Evolutionary conservation across 192 early-diverging fungal species (phyloP).

Genomic region (Ambispora gerdemannii): DNA sequence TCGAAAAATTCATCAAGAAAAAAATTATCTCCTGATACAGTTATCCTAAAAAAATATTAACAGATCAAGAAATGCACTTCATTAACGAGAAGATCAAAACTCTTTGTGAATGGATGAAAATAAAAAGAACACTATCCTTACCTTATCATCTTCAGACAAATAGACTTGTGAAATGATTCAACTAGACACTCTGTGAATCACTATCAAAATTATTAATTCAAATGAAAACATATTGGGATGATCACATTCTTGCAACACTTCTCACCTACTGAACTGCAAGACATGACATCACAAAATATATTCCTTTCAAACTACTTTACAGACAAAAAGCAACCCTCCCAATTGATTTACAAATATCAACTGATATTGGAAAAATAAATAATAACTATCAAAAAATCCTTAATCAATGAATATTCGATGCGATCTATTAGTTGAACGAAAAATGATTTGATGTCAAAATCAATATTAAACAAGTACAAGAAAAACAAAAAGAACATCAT

Average conservation of each 20-base stretch:
- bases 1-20: constrained; percentile 33
- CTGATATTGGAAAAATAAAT: no score
- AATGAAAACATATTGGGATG: not conserved
- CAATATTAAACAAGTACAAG: no score
- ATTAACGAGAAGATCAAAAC: not conserved
- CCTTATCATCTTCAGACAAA: constrained; percentile 3
- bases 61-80: constrained; percentile 31
- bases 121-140: not conserved
- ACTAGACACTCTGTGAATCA: not conserved
- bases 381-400: no score
- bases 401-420: no score
- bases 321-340: not conserved
- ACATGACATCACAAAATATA: not conserved
- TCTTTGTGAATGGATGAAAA: not conserved
- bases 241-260: not conserved
- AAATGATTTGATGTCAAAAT: no score
- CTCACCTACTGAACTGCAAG: not conserved
- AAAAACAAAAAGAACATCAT: no score
- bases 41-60: constrained; percentile 27
- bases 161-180: not conserved
- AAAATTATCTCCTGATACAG: constrained; percentile 33
- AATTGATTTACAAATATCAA: no score
- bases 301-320: not conserved
- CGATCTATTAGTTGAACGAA: no score
- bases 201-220: not conserved